Conservation (phyloP, 371 early-diverging fungal genomes). For the Mortierella sp. region DNA sequence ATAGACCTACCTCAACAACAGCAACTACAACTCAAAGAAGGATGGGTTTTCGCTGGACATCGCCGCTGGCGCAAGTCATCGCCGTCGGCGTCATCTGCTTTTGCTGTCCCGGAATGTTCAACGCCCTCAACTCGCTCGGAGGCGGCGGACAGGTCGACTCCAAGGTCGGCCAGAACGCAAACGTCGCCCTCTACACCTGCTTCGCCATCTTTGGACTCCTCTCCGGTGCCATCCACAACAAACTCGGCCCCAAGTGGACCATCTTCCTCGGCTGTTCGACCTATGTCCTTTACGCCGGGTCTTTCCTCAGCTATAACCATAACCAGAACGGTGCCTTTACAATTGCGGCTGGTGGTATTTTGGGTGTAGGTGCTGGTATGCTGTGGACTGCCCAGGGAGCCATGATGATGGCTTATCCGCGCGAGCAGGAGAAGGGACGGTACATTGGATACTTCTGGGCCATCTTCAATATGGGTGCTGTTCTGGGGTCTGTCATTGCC, state of each 20-base stretch:
- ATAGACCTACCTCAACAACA: background rate
- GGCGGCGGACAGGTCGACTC: slow-evolving; percentile 76
- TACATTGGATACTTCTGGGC: slow-evolving; percentile 85
- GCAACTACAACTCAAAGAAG: background rate
- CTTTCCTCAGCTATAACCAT: slow-evolving; percentile 66
- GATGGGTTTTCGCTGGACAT: slow-evolving; percentile 61
- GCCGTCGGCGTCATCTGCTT: slow-evolving; percentile 79
- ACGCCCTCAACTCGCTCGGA: slow-evolving; percentile 77
- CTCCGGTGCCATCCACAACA: slow-evolving; percentile 68
- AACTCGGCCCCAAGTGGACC: slow-evolving; percentile 62
- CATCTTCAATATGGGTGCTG: slow-evolving; percentile 73
- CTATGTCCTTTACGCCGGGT: slow-evolving; percentile 66
- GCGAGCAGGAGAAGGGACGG: slow-evolving; percentile 77
- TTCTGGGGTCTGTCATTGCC: slow-evolving; percentile 77
- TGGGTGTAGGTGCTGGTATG: slow-evolving; percentile 70
- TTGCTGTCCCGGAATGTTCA: slow-evolving; percentile 83
- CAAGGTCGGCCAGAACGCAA: slow-evolving; percentile 73
- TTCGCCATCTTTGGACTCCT: slow-evolving; percentile 76
- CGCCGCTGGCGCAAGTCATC: slow-evolving; percentile 72
- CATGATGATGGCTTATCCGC: slow-evolving; percentile 84
- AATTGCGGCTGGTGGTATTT: slow-evolving; percentile 69
- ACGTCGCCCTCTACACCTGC: slow-evolving; percentile 76
- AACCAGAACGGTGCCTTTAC: slow-evolving; percentile 58
- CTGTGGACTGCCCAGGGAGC: slow-evolving; percentile 83
- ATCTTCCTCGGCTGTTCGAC: slow-evolving; percentile 62